Evolutionary conservation across 768 basidiomycete species (phyloP).

Genomic region (Arthromyces matolae): DNA sequence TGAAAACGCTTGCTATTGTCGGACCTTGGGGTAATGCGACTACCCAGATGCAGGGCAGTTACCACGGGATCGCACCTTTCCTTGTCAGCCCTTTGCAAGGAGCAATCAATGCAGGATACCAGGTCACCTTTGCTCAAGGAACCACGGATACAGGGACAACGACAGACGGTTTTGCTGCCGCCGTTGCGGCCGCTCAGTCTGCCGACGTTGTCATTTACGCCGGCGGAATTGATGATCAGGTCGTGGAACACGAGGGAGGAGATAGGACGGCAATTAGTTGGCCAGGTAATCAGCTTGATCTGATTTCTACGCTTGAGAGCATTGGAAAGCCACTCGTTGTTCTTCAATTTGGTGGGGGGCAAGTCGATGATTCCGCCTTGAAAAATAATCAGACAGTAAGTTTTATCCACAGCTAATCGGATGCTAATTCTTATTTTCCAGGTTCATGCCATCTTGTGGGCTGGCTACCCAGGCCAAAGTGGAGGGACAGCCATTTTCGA

Average conservation of each 20-base stretch:
- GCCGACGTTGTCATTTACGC: constrained; percentile 51
- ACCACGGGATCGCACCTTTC: constrained; percentile 51
- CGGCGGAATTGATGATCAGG: constrained; percentile 52
- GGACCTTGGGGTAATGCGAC: constrained; percentile 61
- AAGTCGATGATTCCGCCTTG: constrained; percentile 46
- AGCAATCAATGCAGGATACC: constrained; percentile 43
- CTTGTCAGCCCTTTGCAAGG: constrained; percentile 51
- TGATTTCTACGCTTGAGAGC: constrained; percentile 41
- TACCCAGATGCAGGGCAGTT: constrained; percentile 55
- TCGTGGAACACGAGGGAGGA: constrained; percentile 42
- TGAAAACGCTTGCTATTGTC: constrained; percentile 52
- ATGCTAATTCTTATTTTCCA: constrained; percentile 14
- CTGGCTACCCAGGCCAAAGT: constrained; percentile 54
- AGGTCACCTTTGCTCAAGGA: constrained; percentile 39
- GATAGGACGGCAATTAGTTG: constrained; percentile 50
- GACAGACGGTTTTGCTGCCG: constrained; percentile 46
- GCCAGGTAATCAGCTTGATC: constrained; percentile 53
- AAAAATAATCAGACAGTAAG: constrained; percentile 40
- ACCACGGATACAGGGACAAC: constrained; percentile 37
- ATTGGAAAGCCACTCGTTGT: constrained; percentile 51
- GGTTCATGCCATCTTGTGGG: constrained; percentile 56
- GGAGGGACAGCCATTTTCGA: constrained; percentile 53
- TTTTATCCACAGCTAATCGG: not conserved
- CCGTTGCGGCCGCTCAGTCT: constrained; percentile 42
- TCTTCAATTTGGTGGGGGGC: constrained; percentile 55